Conservation (phyloP, 208 protist species). For the Borovskyia barvae region DNA sequence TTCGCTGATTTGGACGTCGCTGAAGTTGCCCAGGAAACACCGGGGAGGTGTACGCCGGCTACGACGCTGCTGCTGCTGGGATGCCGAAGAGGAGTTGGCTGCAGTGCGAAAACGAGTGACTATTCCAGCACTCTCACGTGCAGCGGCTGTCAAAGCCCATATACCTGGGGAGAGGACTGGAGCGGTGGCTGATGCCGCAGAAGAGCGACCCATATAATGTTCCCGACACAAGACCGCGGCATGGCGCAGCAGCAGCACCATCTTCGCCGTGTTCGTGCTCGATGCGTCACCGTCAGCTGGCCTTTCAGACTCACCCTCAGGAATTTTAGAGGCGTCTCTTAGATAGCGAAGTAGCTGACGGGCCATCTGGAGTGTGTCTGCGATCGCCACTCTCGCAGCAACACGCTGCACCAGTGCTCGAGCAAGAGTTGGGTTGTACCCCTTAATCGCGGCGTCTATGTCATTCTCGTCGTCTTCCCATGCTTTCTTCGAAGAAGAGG, state of each 20-base stretch:
- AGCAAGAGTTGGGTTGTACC: slow-evolving; percentile 49
- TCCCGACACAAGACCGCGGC: slow-evolving; percentile 13
- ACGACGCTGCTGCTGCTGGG: slow-evolving; percentile 7
- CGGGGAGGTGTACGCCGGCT: slow-evolving; percentile 10
- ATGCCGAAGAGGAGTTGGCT: background rate
- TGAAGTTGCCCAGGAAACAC: slow-evolving; percentile 25
- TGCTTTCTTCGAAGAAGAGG: background rate
- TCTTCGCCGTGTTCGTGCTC: background rate
- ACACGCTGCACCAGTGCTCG: slow-evolving; percentile 31
- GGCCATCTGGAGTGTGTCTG: slow-evolving; percentile 25
- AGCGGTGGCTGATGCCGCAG: background rate
- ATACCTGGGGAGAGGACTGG: background rate
- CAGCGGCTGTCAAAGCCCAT: slow-evolving; percentile 14
- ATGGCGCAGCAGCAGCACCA: slow-evolving; percentile 16
- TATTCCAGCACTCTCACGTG: slow-evolving; percentile 19
- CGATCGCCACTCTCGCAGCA: slow-evolving; percentile 22
- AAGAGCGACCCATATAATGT: background rate
- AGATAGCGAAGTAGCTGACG: slow-evolving; percentile 27
- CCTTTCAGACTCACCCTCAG: background rate
- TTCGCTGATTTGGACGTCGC: slow-evolving; percentile 71
- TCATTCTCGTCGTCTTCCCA: background rate
- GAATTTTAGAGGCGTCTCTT: slow-evolving; percentile 15
- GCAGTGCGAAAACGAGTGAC: slow-evolving; percentile 9
- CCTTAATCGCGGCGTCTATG: slow-evolving; percentile 15
- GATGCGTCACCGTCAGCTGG: background rate